Base-by-base conservation (phyloP, 1,139 yeast genomes). In the Suhomyces maxii region DNA sequence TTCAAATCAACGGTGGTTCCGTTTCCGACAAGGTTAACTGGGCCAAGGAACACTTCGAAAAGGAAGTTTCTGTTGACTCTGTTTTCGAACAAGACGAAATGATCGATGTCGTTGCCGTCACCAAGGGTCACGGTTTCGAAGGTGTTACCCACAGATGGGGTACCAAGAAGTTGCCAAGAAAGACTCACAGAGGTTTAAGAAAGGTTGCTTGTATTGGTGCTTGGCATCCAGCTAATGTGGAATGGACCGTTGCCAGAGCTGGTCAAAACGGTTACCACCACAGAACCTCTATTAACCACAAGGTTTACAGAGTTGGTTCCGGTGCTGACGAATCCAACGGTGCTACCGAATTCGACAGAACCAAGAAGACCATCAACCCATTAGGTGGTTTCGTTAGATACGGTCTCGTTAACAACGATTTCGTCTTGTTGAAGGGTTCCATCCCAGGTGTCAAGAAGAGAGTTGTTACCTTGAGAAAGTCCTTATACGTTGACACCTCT, bases 81-180 rank as follows among this genome's bases (percentile, higher is more conserved):
- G 99, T 93, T 68, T 86, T 93, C 75, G 99, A 93, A 83, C 96
- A 93, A 82, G 87, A 90, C 80, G 99, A 93, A 84, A 86, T 89
- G 88, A 85, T 93, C 69, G 99, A 93, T 70, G 97, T 89, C 68
- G 86, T 91, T 72, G 99, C 97, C 70, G 97, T 95, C 73, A 95
- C 99, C 86, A 91, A 88, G 85, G 99, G 99, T 93, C 80, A 93
- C 84, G 99, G 99, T 84, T 89, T 87, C 89, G 99, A 91, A 81
- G 99, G 99, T 90, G 98, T 91, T 68, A 95, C 99, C 83, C 96
- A 90, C 90, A 90, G 99, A 89, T 93, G 98, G 98, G 99, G 99
- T 77, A 93, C 99, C 86, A 95, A 91, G 93, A 90, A 88, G 85
- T 84, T 93, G 68, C 99, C 99, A 81, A 90, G 99, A 85, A 93